phyloP scores from a whole-genome alignment of 2,329 filamentous ascomycete species.

The Sporothrix protearum region DNA sequence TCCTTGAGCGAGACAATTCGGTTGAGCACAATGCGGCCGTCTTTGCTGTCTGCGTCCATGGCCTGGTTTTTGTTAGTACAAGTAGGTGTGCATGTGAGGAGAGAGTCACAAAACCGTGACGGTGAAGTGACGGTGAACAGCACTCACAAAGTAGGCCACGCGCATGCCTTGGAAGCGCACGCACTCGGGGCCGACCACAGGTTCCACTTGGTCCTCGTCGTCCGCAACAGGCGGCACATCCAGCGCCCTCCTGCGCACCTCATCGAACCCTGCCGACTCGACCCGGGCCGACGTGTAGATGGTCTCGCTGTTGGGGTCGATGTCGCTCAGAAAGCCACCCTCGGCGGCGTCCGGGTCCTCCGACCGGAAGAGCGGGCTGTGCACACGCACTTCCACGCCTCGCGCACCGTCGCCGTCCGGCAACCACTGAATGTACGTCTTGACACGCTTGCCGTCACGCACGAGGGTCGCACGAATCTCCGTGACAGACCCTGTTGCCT shows the following conservation, averaged over 20 bases:
- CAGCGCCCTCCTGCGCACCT: conserved; percentile 67
- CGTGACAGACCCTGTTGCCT: conserved; percentile 52
- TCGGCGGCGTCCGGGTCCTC: conserved; percentile 74
- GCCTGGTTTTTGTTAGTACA: not conserved
- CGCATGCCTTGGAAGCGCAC: conserved; percentile 90
- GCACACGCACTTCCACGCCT: conserved; percentile 70
- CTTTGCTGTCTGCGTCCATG: conserved; percentile 73
- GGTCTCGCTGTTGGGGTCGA: conserved; percentile 79
- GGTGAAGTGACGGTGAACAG: too few species aligned
- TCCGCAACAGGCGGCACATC: conserved; percentile 55
- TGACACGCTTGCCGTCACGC: conserved; percentile 67
- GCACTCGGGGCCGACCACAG: conserved; percentile 56
- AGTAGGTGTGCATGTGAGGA: not conserved
- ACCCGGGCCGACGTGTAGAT: conserved; percentile 75
- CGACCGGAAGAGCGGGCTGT: conserved; percentile 81
- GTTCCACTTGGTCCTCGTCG: conserved; percentile 62
- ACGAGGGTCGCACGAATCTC: conserved; percentile 65
- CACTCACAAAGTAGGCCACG: conserved; percentile 68
- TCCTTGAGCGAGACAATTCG: conserved; percentile 90
- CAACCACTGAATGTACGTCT: conserved; percentile 91
- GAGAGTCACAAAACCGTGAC: not conserved
- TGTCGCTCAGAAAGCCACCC: conserved; percentile 78
- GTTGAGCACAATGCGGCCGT: conserved; percentile 81
- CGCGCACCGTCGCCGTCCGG: conserved; percentile 51
- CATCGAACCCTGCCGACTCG: conserved; percentile 71